These are phyloP conservation scores for Mycena crocata DNA, from an alignment of 768 basidiomycete genomes.

Conservation along the genomic window DNA sequence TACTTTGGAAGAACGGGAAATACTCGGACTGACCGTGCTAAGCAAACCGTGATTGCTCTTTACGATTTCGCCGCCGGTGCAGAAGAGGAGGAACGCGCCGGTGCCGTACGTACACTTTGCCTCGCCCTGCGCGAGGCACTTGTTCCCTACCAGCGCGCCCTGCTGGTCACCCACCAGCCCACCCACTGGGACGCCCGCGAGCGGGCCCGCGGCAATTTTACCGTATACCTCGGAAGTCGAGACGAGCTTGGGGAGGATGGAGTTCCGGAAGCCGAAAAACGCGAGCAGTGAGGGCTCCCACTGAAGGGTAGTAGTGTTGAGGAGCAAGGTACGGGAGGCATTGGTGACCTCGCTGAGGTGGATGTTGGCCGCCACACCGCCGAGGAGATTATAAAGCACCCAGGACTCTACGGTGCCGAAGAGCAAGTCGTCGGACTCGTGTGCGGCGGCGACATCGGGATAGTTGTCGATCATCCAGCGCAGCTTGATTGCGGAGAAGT, in stretches of 20 bases:
- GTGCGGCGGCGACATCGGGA: constrained; percentile 79
- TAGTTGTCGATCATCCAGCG: constrained; percentile 97
- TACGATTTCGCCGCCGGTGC: constrained; percentile 90
- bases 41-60: constrained; percentile 88
- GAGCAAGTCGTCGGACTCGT: constrained; percentile 81
- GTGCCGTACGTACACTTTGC: constrained; percentile 99
- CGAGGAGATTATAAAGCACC: constrained; percentile 87
- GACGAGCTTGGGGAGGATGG: constrained; percentile 87
- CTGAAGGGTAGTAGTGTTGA: constrained; percentile 82
- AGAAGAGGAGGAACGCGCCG: constrained; percentile 95
- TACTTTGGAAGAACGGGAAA: constrained; percentile 13
- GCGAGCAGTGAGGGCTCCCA: constrained; percentile 88
- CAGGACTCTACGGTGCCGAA: constrained; percentile 99
- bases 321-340: constrained; percentile 94
- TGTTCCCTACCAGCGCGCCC: constrained; percentile 95
- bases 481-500: constrained; percentile 97
- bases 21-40: constrained; percentile 82
- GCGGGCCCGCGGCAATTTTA: constrained; percentile 69
- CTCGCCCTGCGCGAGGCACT: constrained; percentile 91
- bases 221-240: constrained; percentile 96
- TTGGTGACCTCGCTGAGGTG: constrained; percentile 96
- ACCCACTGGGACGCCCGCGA: constrained; percentile 85
- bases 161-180: constrained; percentile 99
- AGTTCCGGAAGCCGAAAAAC: constrained; percentile 88
- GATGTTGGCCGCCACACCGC: constrained; percentile 71